phyloP scores from a whole-genome alignment of 257 asterid genomes.

The Primulina tabacum region DNA sequence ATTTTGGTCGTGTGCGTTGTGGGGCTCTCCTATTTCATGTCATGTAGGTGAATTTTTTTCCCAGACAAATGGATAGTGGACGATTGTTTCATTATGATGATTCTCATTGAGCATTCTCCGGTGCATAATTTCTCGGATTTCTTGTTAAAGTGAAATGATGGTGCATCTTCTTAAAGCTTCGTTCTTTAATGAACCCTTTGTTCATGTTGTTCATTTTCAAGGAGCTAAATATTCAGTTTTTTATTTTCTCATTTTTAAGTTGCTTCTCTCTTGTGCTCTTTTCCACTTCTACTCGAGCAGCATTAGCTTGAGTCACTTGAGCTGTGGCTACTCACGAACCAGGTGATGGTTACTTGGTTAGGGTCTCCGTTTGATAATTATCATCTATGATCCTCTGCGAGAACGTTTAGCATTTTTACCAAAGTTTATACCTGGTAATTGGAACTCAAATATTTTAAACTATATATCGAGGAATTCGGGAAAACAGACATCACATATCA shows the following conservation, averaged over 20 bases:
- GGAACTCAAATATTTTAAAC: neutral
- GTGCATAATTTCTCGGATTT: neutral
- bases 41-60: conserved; percentile 22
- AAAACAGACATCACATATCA: neutral
- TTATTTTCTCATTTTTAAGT: neutral
- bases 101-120: too few relatives aligned
- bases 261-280: too few relatives aligned
- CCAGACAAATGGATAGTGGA: too few relatives aligned
- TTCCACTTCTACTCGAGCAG: neutral
- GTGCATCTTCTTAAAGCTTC: neutral
- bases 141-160: neutral
- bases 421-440: neutral
- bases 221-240: too few relatives aligned
- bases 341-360: too few relatives aligned
- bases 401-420: neutral
- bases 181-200: neutral
- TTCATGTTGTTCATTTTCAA: neutral
- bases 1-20: conserved; percentile 25
- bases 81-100: neutral
- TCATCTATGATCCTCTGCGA: neutral
- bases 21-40: conserved; percentile 33
- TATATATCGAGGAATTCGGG: too few relatives aligned
- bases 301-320: too few relatives aligned
- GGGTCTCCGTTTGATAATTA: too few relatives aligned
- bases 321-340: neutral